Evolutionary conservation across 495 filamentous ascomycete genomes (phyloP).

Genomic region (Stereocaulon alpinum): DNA sequence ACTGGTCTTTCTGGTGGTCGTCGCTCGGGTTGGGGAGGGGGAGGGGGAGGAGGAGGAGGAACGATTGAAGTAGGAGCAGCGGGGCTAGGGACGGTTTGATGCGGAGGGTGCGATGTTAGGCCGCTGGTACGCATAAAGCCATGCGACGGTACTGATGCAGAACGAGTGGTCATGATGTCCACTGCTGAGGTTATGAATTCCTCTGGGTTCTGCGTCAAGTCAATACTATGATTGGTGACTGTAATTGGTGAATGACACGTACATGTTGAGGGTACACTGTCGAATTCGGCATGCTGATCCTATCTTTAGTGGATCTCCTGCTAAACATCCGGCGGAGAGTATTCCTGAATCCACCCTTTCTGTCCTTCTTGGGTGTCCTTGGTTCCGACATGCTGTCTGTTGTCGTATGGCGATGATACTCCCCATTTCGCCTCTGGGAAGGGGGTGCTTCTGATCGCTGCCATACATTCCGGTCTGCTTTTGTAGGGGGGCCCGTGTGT

Average conservation of each 20-base stretch:
- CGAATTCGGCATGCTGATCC: constrained; percentile 21
- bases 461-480: constrained; percentile 6
- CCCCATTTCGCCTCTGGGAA: constrained; percentile 11
- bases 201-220: constrained; percentile 16
- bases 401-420: constrained; percentile 5
- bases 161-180: constrained; percentile 14
- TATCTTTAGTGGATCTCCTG: constrained; percentile 16
- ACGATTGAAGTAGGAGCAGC: not conserved
- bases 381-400: not conserved
- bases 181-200: constrained; percentile 22
- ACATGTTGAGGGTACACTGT: constrained; percentile 19
- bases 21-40: constrained; percentile 13
- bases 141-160: constrained; percentile 19
- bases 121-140: constrained; percentile 20
- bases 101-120: constrained; percentile 17
- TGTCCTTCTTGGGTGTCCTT: constrained; percentile 15
- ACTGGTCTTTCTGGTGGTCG: constrained; percentile 11
- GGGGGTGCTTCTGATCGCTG: constrained; percentile 1
- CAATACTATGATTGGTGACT: not conserved
- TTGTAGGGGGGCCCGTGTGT: constrained; percentile 3
- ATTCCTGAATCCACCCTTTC: constrained; percentile 16
- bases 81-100: not conserved
- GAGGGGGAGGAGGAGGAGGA: constrained; percentile 13
- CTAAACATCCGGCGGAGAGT: constrained; percentile 22
- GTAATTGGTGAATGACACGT: not conserved